Evolutionary conservation across 495 filamentous ascomycete genomes (phyloP), one percentile per base, ranked within the genome.

Genomic region (Talaromyces ruber): DNA sequence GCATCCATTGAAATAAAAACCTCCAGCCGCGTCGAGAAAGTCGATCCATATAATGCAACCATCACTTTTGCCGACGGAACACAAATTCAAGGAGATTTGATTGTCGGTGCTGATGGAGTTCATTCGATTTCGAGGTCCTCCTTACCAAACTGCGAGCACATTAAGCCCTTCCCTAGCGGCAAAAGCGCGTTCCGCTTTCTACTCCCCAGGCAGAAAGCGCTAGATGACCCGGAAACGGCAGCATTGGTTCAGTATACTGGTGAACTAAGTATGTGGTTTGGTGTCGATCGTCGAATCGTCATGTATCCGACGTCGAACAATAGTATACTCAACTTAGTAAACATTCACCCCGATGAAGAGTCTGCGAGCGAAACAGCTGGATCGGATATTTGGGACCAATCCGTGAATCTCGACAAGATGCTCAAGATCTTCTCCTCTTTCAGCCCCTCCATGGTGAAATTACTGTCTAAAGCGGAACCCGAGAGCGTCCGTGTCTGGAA

Each of bases 401-500:
- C 71, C 6, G 79, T 71, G 1, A 73, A 77, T 26, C 71, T 77
- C 18, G 75, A 77, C 3, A 70, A 72, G 3, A 66, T 88, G 24
- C 67, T 82, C 1, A 71, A 79, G 4, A 76, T 83, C 5, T 87
- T 73, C 60, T 69, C 76, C 26, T 71, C 76, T 24, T 87, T 84
- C 63, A 77, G 74, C 39, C 74, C 81, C 0, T 67, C 66, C 25
- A 67, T 85, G 24, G 64, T 70, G 18, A 72, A 72, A 39, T 64
- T 84, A 8, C 59, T 86, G 9, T 63, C 66, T 3, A 82, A 82
- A 61, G 79, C 77, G 1, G 76, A 84, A 61, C 71, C 78, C 0
- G 54, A 72, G 11, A 79, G 72, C 6, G 60, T 87, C 18, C 83
- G 79, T 63, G 73, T 87, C 0, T 87, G 84, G 83, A 76, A 77